Evolutionary conservation across 75 land plant genomes (phyloP), one percentile per base, ranked within the genome.

Genomic region (Pinus taeda): DNA sequence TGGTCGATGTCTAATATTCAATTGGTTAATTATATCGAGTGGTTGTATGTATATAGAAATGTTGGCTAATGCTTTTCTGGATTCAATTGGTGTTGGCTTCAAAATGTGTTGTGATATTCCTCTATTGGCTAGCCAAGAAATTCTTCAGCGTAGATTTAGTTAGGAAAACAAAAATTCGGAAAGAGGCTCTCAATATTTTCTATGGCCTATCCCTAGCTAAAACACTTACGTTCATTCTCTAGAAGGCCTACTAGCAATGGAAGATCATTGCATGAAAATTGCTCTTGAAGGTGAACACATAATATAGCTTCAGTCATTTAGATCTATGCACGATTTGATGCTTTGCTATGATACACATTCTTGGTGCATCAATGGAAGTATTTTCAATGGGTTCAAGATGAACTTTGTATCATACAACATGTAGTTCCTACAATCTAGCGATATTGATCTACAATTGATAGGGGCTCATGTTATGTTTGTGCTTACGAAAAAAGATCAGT

Each of bases 281-380:
- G n/a, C 75, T 94, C 59, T 83, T 83, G 21, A 12, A 77, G 37
- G 97, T 94, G 36, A 87, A 76, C 77, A 57, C 77, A 14, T 79
- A 87, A 30, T 90, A 89, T 58, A 77, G 77, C 11, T 71, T 90
- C 33, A 80, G 80, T n/a, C 33, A 0, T 4, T 39, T 4, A 39
- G 9, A 81, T 80, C 30, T 57, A 62, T 22, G 88, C 85, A 17
- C 78, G 59, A 17, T 39, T 39, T 6, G 71, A 56, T 75, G 89
- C 18, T 95, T 95, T 95, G 92, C 83, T 95, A 95, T 39, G 88
- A 95, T 66, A 86, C 93, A 3, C 93, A 91, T 59, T 84, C 91
- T 0, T 83, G 56, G 76, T 89, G 95, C 71, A 42, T 95, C 11
- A 78, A 83, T 36, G 93, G 87, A 18, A 95, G 96, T 83, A 81